Base-by-base conservation (phyloP, 306 rosid species). In the Quercus parvula region DNA sequence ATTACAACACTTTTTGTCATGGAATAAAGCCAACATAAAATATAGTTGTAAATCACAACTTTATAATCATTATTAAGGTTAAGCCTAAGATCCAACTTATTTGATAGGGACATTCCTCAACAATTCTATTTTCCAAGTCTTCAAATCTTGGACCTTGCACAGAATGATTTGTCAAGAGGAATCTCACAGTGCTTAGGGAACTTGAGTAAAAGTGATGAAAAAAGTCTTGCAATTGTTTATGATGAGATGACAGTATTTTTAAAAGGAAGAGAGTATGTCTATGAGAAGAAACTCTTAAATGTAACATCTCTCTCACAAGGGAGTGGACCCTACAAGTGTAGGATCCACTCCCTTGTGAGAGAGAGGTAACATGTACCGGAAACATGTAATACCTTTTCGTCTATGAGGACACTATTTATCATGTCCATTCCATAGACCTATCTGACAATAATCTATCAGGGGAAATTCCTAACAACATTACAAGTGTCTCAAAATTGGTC, bases 141-240 rank as follows among this genome's bases (percentile, higher is more conserved):
- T 44, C 31, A 22, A 10, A 20, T 58, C 7, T 12, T 75, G 14
- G 70, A 59, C 14, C 24, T 75, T 10, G 67, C 70, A 20, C 5
- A 75, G 0, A 75, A 38, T 20, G 1, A 22, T 13, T 44, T 75
- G 5, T 61, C 70, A 3, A 19, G 78, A 11, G 5, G 20, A 57
- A 59, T 58, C 6, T 27, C 70, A 31, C 7, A 6, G 2, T 59
- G 70, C 6, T 33, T 75, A 18, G 78, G 56, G 0, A 59, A 38
- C 19, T 20, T 59, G 41, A 44, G 8, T 38, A 25, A 15, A 1
- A 2, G 12, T 5, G 10, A 2, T 7, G 46, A 41, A 41, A 2
- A 0, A 8, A 0, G 0, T 41, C 0, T 41, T 41, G 12, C 46
- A 41, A 41, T 0, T 56, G 0, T 1, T 25, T 0, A 4, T 1